These are phyloP conservation scores for Mucor irregularis DNA, from an alignment of 371 early-diverging fungal genomes.

Conservation along the genomic window DNA sequence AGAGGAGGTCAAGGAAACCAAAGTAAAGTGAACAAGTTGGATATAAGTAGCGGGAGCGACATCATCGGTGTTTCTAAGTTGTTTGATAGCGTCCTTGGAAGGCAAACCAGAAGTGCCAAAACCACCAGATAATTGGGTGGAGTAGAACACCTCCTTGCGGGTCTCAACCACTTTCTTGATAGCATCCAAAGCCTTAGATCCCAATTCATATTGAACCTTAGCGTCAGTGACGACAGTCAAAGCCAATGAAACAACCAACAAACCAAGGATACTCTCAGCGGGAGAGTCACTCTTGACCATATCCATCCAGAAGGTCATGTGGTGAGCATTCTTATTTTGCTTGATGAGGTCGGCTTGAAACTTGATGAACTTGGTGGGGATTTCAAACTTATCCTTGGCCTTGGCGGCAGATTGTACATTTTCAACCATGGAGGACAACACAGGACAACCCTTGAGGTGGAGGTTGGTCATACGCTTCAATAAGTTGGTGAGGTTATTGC, in stretches of 20 bases:
- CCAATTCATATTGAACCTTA: constrained; percentile 11
- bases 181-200: constrained; percentile 6
- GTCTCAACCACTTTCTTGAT: neutral
- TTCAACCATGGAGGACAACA: constrained; percentile 19
- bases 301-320: constrained; percentile 29
- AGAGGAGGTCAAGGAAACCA: constrained; percentile 10
- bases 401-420: constrained; percentile 13
- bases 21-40: constrained; percentile 23
- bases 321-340: constrained; percentile 3
- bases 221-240: constrained; percentile 12
- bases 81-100: constrained; percentile 20
- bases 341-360: constrained; percentile 33
- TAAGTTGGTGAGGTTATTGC: constrained; percentile 16
- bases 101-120: constrained; percentile 14
- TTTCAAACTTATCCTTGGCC: constrained; percentile 8
- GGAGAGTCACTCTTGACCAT: constrained; percentile 20
- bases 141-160: constrained; percentile 10
- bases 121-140: constrained; percentile 2
- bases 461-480: constrained; percentile 7
- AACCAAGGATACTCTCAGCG: constrained; percentile 26
- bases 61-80: constrained; percentile 21
- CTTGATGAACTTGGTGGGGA: constrained; percentile 30
- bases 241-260: constrained; percentile 34
- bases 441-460: constrained; percentile 2
- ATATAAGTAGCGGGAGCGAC: constrained; percentile 11